Evolutionary conservation across 495 filamentous ascomycete species (phyloP).

Genomic region (Hyaloscypha finlandica): DNA sequence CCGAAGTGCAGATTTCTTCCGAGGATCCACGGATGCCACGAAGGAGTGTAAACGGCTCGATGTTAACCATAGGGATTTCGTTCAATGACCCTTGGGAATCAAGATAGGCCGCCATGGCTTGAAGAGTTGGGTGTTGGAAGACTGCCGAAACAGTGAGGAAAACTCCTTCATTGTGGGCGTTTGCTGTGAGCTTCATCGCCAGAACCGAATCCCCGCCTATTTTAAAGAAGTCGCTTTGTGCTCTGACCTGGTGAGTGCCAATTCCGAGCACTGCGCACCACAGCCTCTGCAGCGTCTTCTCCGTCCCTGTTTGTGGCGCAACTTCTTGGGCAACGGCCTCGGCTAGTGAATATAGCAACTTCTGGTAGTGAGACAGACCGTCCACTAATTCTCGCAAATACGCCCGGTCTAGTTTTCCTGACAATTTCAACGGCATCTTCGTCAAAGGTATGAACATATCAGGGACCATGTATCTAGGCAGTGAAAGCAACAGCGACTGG

Average conservation of each 20-base stretch:
- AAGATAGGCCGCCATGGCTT: neutral
- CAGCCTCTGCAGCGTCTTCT: slow-evolving; percentile 5
- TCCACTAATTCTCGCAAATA: neutral
- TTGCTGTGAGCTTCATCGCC: slow-evolving; percentile 68
- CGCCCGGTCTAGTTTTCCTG: slow-evolving; percentile 10
- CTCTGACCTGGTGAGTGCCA: slow-evolving; percentile 33
- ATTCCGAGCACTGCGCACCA: slow-evolving; percentile 10
- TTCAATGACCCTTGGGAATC: neutral
- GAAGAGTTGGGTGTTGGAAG: slow-evolving; percentile 37
- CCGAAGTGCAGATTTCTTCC: neutral
- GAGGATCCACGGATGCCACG: neutral
- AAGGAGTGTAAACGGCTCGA: neutral
- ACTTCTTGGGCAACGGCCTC: no score
- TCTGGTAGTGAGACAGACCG: neutral
- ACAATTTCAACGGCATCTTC: slow-evolving; percentile 8
- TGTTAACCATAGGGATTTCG: neutral
- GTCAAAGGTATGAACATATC: slow-evolving; percentile 15
- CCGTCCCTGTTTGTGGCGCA: neutral
- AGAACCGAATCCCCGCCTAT: slow-evolving; percentile 70
- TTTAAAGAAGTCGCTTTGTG: slow-evolving; percentile 61
- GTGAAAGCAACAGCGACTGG: neutral
- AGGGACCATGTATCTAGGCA: slow-evolving; percentile 33
- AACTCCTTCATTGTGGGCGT: slow-evolving; percentile 52
- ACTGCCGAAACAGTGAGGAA: slow-evolving; percentile 55
- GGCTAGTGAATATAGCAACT: no score